These are phyloP conservation scores for Citrus mangshanensis DNA, from an alignment of 345 rosid genomes.

Conservation along the genomic window DNA sequence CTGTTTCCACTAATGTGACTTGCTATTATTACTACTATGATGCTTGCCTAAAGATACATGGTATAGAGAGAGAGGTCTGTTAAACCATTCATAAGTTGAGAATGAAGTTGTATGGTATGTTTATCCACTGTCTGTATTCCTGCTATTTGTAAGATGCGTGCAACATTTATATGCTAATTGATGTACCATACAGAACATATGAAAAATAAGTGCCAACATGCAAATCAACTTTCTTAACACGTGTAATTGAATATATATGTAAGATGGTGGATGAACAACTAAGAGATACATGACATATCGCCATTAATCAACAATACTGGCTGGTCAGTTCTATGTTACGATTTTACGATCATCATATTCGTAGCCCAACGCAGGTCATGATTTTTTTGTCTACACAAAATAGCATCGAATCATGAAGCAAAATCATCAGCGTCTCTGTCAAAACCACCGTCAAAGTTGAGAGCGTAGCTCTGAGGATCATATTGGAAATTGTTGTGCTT, in stretches of 20 bases:
- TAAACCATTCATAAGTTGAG: neutral
- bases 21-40: neutral
- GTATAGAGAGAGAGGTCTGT: neutral
- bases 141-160: neutral
- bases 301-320: neutral
- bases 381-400: conserved; percentile 4
- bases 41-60: too few species aligned
- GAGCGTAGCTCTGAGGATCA: conserved; percentile 54
- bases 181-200: neutral
- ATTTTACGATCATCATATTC: neutral
- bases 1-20: neutral
- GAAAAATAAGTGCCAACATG: neutral
- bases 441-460: conserved; percentile 47
- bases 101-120: neutral
- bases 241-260: neutral
- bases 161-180: neutral
- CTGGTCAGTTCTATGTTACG: neutral
- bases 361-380: neutral
- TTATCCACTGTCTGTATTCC: neutral
- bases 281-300: neutral
- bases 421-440: conserved; percentile 29
- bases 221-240: neutral
- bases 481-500: conserved; percentile 32
- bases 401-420: conserved; percentile 24
- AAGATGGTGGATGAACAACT: neutral